Evolutionary conservation across 2,329 filamentous ascomycete species (phyloP).

Genomic region (Aureobasidium sp.): DNA sequence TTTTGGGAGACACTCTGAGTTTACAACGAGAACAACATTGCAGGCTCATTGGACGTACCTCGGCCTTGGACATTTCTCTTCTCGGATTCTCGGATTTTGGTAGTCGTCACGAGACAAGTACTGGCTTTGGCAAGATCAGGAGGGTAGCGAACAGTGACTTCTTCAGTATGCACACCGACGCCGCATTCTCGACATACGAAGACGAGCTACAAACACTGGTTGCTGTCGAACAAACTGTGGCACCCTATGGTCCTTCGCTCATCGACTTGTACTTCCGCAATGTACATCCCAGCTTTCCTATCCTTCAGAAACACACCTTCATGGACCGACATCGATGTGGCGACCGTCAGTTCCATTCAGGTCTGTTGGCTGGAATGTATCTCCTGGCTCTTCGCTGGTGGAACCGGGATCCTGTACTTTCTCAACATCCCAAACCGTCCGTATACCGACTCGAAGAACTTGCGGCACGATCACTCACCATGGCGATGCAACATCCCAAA

Average conservation of each 20-base stretch:
- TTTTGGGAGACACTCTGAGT: conserved; percentile 48
- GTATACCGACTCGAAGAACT: conserved; percentile 65
- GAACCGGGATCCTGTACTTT: conserved; percentile 62
- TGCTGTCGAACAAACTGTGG: conserved; percentile 66
- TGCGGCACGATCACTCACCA: conserved; percentile 62
- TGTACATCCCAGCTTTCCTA: conserved; percentile 73
- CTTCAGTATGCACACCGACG: conserved; percentile 72
- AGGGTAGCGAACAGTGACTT: conserved; percentile 71
- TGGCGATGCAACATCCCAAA: conserved; percentile 75
- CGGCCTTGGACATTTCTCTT: conserved; percentile 74
- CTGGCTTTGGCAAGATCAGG: conserved; percentile 55
- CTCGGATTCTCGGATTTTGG: conserved; percentile 76
- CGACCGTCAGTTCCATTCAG: conserved; percentile 65
- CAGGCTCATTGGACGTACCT: conserved; percentile 75
- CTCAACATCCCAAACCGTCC: conserved; percentile 59
- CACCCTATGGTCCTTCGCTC: conserved; percentile 66
- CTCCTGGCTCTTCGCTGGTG: conserved; percentile 84
- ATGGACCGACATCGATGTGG: conserved; percentile 68
- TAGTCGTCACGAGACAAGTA: conserved; percentile 69
- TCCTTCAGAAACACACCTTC: conserved; percentile 74
- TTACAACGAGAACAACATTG: conserved; percentile 71
- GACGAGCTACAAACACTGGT: conserved; percentile 61
- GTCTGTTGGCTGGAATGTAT: conserved; percentile 72
- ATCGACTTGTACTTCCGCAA: conserved; percentile 75
- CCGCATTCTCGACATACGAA: conserved; percentile 61